Base-by-base conservation (phyloP, 768 basidiomycete species). In the Terana coerulea region DNA sequence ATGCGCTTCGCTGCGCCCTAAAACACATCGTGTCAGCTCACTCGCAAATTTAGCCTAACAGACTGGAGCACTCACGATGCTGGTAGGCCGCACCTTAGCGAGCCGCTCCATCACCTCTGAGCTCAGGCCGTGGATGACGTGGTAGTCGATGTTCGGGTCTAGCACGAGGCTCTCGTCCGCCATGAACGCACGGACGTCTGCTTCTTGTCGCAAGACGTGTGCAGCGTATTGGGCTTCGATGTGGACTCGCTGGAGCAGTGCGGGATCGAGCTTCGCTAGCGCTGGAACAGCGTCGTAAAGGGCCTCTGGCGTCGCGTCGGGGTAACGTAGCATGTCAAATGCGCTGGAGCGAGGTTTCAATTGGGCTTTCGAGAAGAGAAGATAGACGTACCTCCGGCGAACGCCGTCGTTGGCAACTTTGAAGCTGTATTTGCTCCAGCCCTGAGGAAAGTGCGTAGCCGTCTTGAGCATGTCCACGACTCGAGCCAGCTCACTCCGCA, bases 1-100 rank as follows among this genome's bases (percentile, higher is more conserved):
- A 95, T 92, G 24, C 92, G 74, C 66, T 92, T 93, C 14, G 88
- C 93, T 3, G 88, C 87, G n/a, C 92, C 92, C 91, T 93, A 29
- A n/a, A n/a, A n/a, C 51, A 11, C 35, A 24, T 17, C 21, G 31
- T 17, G 47, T 34, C 33, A 31, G 39, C 36, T 2, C 15, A 12
- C 37, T 15, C 8, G 25, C 10, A 44, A 41, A 33, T 33, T 10
- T n/a, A n/a, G n/a, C n/a, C n/a, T n/a, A n/a, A 19, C 37, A 39
- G 24, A 39, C 17, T 2, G 17, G 26, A 26, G 0, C 22, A 64
- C 74, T 57, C 58, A 84, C 90, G 49, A 94, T 77, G 9, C 81
- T 91, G 14, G 75, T 74, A 0, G 93, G 93, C 44, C 78, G 69
- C 1, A 86, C 77, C 3, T 61, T 68, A 37, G 67, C 71, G 29